A percentile compares a stretch with the other conserved stretches of the same genome.
phyloP scores from a whole-genome alignment of 2,329 filamentous ascomycete genomes.

The Thielaviopsis cerberus region DNA sequence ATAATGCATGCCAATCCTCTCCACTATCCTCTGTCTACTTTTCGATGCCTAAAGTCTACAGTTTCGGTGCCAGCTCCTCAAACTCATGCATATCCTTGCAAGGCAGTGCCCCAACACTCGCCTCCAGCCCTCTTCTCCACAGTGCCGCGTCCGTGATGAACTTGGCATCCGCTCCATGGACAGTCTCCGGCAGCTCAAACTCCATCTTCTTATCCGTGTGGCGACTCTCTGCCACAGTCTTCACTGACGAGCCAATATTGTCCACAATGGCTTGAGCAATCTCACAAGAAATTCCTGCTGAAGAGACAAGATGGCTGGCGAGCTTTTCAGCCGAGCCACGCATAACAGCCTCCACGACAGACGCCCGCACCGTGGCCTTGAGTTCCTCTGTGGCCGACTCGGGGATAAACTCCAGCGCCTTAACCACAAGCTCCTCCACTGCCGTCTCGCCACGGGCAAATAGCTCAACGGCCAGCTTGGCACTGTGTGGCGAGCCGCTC shows the following conservation, averaged over 20 bases:
- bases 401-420: conserved; percentile 1
- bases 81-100: conserved; percentile 65
- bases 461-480: conserved; percentile 74
- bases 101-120: conserved; percentile 54
- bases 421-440: conserved; percentile 6
- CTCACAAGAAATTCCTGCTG: not conserved
- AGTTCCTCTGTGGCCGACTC: conserved; percentile 4
- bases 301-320: not conserved
- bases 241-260: conserved; percentile 13
- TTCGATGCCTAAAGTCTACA: conserved; percentile 26
- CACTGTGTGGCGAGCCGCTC: conserved; percentile 50
- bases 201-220: conserved; percentile 10
- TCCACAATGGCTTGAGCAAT: conserved; percentile 16
- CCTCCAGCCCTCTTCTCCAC: conserved; percentile 59
- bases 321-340: conserved; percentile 3
- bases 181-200: conserved; percentile 22
- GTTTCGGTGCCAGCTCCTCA: conserved; percentile 67
- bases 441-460: conserved; percentile 45
- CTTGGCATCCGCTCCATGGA: conserved; percentile 23
- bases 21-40: no score
- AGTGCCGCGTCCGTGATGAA: conserved; percentile 60
- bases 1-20: conserved; percentile 12
- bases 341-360: conserved; percentile 8
- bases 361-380: conserved; percentile 13
- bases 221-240: conserved; percentile 19